Evolutionary conservation across 129 eudicot genomes (phyloP), one percentile per base, ranked within the genome.

Genomic region (Flaveria ramosissima): DNA sequence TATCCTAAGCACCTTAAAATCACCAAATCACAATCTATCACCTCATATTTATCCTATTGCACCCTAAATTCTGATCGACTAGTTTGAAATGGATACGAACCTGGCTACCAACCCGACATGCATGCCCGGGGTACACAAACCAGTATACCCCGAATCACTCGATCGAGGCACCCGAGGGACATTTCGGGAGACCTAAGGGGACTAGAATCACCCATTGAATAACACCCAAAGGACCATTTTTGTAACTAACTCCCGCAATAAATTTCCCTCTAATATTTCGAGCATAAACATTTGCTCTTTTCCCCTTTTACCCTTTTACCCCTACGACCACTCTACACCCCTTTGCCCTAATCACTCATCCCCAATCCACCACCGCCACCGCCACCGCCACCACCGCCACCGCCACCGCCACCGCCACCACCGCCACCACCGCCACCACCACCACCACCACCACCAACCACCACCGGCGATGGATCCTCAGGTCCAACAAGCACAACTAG

Each of bases 401-500:
- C 36, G 13, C 50, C 36, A 43, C 47, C 70, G 0, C 72, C 79
- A 63, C 76, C 77, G 0, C 67, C 83, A 70, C 79, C 77, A 17
- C 21, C 70, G 9, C n/a, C 79, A 43, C 19, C 77, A 21, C 51
- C 84, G 71, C 45, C 68, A 42, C 26, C 43, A n/a, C 52, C 19
- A 50, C 42, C 81, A 73, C 10, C 74, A 14, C 24, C n/a, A n/a
- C n/a, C n/a, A n/a, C n/a, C n/a, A n/a, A 42, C 26, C 43, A n/a
- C 52, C 70, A 43, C 56, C 70, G n/a, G 72, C 75, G 9, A 92
- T 92, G 97, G 92, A 86, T 74, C 85, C 92, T 70, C 96, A 89
- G 86, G 65, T 85, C 64, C 95, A 87, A 69, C 96, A 92, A 78
- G 87, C 95, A 13, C 90, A 89, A 50, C 77, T 93, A 63, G 95